phyloP scores from a whole-genome alignment of 805 yeast genomes.

The Kodamaea kaohsiungensis region DNA sequence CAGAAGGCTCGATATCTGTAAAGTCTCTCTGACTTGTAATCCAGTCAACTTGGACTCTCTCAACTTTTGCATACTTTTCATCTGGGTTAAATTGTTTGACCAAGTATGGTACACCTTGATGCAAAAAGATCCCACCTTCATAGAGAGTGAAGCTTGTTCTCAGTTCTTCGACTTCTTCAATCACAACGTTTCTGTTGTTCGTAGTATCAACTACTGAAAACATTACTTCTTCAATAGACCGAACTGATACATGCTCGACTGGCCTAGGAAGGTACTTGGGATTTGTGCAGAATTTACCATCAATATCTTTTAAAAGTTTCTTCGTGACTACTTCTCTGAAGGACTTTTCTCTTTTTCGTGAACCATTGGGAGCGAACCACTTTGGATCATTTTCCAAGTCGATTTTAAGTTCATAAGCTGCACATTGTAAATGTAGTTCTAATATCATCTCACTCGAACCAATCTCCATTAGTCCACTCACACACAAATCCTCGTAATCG shows the following conservation, averaged over 20 bases:
- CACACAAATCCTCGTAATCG: conserved; percentile 43
- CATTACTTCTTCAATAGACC: conserved; percentile 80
- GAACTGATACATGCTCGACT: conserved; percentile 65
- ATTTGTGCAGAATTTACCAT: conserved; percentile 31
- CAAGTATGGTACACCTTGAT: conserved; percentile 89
- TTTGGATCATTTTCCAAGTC: conserved; percentile 49
- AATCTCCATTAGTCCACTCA: conserved; percentile 34
- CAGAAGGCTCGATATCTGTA: conserved; percentile 87
- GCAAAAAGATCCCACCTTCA: conserved; percentile 89
- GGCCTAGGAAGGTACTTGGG: conserved; percentile 80
- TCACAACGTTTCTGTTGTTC: conserved; percentile 68
- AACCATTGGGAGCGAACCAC: conserved; percentile 52
- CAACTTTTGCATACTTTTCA: conserved; percentile 79
- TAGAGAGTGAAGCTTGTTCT: conserved; percentile 89
- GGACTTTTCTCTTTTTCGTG: conserved; percentile 15
- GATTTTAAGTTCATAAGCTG: conserved; percentile 83
- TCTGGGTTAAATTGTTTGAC: conserved; percentile 83
- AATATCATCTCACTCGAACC: conserved; percentile 46
- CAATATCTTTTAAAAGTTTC: conserved; percentile 35
- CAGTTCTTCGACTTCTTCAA: conserved; percentile 87
- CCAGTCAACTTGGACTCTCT: conserved; percentile 93
- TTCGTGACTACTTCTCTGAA: conserved; percentile 36
- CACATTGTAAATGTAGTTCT: conserved; percentile 90
- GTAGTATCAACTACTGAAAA: conserved; percentile 92
- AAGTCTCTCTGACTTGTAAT: conserved; percentile 87